These are phyloP conservation scores for Eucalyptus marginata DNA, from an alignment of 345 rosid species.

Conservation along the genomic window DNA sequence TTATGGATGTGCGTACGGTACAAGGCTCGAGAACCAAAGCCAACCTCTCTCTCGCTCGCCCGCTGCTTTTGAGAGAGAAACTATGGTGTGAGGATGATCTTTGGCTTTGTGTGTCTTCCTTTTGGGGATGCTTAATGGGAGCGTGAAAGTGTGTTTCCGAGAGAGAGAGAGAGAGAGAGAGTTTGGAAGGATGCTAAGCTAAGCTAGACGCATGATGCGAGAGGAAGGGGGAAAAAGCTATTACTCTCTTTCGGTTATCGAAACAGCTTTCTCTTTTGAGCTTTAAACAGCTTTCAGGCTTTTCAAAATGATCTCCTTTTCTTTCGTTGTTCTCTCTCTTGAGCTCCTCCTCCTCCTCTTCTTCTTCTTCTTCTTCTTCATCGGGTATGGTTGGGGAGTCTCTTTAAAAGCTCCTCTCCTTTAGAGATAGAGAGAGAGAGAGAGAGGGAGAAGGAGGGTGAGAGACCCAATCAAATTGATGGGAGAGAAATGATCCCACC, in stretches of 20 bases:
- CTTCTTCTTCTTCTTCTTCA: neutral
- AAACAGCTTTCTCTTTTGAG: neutral
- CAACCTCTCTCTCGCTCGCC: neutral
- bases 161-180: neutral
- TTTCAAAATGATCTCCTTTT: neutral
- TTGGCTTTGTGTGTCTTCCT: neutral
- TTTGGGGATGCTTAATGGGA: neutral
- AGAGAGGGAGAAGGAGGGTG: neutral
- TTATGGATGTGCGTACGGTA: neutral
- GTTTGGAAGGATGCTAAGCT: neutral
- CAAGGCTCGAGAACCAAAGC: neutral
- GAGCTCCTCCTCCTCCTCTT: neutral
- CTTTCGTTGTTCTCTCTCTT: neutral
- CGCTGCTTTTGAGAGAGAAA: neutral
- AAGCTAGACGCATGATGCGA: neutral
- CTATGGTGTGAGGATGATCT: neutral
- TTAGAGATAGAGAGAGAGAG: neutral
- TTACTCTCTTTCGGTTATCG: neutral
- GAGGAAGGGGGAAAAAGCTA: neutral
- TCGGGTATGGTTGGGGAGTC: neutral
- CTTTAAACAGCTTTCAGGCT: neutral
- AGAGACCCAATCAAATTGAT: neutral
- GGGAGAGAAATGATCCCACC: neutral
- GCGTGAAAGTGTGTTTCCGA: neutral
- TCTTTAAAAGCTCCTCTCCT: neutral